Base-by-base conservation (phyloP, 1,284 basidiomycete genomes). In the Lentinula novae-zelandiae region DNA sequence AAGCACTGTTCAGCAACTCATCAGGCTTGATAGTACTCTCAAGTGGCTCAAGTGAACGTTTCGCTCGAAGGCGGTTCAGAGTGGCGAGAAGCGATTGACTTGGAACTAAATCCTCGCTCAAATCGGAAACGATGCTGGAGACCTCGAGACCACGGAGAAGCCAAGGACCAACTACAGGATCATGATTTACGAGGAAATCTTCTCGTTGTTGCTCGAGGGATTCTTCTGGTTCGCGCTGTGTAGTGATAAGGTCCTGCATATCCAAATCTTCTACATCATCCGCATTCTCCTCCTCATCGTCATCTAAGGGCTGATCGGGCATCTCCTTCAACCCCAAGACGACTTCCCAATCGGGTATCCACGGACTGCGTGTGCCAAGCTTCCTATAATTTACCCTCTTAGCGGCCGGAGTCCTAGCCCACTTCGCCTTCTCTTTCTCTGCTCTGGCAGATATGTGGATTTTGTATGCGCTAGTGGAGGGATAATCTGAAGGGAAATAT, bases 401-500 rank as follows among this genome's bases (percentile, higher is more conserved):
- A 0, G 92, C 93, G 8, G 90, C 88, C 5, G 95, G 95, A 60
- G 87, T 93, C 57, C 87, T 75, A 39, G 83, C 81, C 93, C 93
- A 96, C n/a, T 76, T 75, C 20, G 72, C 78, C 60, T 77, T 75
- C 48, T 89, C 88, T 60, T 83, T 76, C 1, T 69, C 69, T 38
- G 77, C 87, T 22, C 78, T 75, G 17, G 78, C 72, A 1, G 71
- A 68, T 46, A 82, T 80, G 70, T 82, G 83, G 0, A 70, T 67
- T 2, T 78, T 73, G 60, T 87, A 89, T 0, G 85, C 81, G 9
- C 68, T 64, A 0, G 85, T 83, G 8, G 73, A 73, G 0, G 90
- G 88, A 67, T 83, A 93, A 70, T 96, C 93, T 52, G 86, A 82
- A n/a, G 95, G 95, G 70, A 94, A 96, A 61, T 84, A 83, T 1